Base-by-base conservation (phyloP, 164 flowering plant species). In the Berberis thunbergii region DNA sequence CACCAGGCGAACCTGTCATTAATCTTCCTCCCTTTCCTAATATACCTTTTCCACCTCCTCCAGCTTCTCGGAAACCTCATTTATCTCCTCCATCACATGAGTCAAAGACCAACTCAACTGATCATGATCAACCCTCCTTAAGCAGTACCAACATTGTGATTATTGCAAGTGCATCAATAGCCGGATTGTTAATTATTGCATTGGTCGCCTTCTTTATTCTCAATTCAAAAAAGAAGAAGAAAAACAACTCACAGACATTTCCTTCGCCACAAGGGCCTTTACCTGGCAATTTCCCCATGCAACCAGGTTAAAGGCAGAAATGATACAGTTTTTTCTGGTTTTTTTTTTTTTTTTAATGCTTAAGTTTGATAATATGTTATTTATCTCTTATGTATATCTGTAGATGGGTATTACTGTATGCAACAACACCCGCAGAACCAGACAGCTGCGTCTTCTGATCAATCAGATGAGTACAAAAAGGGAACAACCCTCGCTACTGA, bases 121-220 rank as follows among this genome's bases (percentile, higher is more conserved):
- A 3, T 52, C 13, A 4, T 3, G 8, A 3, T 6, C 55, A 3
- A 52, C 55, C 55, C 10, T 26, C 52, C 10, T 10, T 52, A 4
- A 7, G n/a, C 12, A 48, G 7, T 46, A 26, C 68, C 39, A 61
- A 6, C 60, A 38, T 55, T 7, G 71, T 49, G 39, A 48, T 42
- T 4, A 43, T 70, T 9, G 67, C 71, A 41, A 81, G 75, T 61
- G 71, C 64, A 10, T 53, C 73, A 41, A 61, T 72, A 6, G 80
- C 76, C 4, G 79, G 80, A 45, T 68, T 75, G 2, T 41, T 76
- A 40, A 4, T 80, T 7, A 43, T 83, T 7, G 67, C 61, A 5
- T 13, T 74, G 7, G 4, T 79, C 10, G 79, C 77, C 7, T 7
- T 79, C 40, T 40, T 80, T 54, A 73, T 77, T 7, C 2, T 77